Evolutionary conservation across 176 grass and related monocot genomes (phyloP).

Genomic region (Musa schizocarpa): DNA sequence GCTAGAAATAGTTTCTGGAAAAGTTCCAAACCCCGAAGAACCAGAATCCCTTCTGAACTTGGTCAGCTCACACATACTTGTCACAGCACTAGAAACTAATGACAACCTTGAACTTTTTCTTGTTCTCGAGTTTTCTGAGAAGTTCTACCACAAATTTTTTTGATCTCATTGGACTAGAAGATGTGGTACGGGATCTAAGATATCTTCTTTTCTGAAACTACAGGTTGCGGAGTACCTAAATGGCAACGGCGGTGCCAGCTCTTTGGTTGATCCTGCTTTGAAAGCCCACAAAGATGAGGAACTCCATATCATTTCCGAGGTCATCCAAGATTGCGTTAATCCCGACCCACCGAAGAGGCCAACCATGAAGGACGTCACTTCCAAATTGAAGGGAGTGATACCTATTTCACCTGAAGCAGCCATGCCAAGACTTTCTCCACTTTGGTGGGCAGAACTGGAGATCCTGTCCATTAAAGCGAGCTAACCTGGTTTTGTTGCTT

Average conservation of each 20-base stretch:
- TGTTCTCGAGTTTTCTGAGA: neutral
- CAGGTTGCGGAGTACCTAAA: constrained; percentile 81
- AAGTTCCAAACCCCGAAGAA: constrained; percentile 46
- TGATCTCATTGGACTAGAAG: neutral
- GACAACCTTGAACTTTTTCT: neutral
- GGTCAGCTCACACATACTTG: constrained; percentile 29
- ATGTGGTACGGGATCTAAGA: neutral
- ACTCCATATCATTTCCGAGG: constrained; percentile 58
- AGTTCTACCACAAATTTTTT: neutral
- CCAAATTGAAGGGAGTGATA: constrained; percentile 42
- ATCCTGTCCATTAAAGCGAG: constrained; percentile 93
- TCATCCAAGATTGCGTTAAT: constrained; percentile 65
- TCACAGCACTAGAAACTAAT: neutral
- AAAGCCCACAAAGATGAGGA: constrained; percentile 65
- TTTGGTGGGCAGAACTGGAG: constrained; percentile 99
- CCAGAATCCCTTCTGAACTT: constrained; percentile 48
- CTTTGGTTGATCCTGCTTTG: constrained; percentile 62
- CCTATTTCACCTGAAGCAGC: constrained; percentile 81
- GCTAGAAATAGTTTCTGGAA: constrained; percentile 93
- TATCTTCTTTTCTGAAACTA: constrained; percentile 7
- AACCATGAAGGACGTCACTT: constrained; percentile 54
- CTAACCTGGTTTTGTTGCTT: constrained; percentile 25
- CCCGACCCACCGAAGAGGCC: constrained; percentile 67
- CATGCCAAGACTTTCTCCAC: constrained; percentile 72
- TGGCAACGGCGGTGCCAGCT: constrained; percentile 36